Base-by-base conservation (phyloP, 129 eudicot genomes). In the Tagetes patula region DNA sequence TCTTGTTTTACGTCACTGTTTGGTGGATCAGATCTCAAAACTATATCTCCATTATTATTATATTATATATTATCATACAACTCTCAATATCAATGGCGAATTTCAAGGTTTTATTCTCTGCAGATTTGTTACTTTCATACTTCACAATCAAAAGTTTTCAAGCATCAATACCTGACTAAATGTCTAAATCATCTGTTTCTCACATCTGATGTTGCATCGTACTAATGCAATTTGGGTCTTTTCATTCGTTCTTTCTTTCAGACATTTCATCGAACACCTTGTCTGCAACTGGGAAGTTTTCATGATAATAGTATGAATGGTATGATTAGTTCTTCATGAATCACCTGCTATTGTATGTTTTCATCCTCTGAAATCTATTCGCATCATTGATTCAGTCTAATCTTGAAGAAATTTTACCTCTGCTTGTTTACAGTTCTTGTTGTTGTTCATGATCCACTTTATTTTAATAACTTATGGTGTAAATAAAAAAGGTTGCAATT, bases 81-180 rank as follows among this genome's bases (percentile, higher is more conserved):
- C 62, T 75, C 86, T 81, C 84, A 79, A 75, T 67, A 80, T 67
- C 87, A 71, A 74, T 80, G 73, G 77, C 76, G 71, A 52, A 77
- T 79, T 81, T 83, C 88, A 67, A 76, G 84, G 79, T 77, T 75
- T 80, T 77, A 86, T 88, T 88, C 91, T 81, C 87, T 85, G 82
- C 78, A 69, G 3, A 58, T 77, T 80, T 77, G 61, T 71, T 71
- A 71, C 75, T 55, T 66, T 65, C 62, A 55, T 53, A n/a, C 70
- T 76, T 42, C 65, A 69, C 54, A 8, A 43, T 9, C 46, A 58
- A 70, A 67, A 72, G 9, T 0, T 75, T 72, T 73, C 64, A 46
- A 71, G 71, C 69, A 80, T 61, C 73, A 32, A 52, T 67, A 55
- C 70, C 76, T 45, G 65, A 43, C 68, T 47, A 47, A 78, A 74